phyloP scores from a whole-genome alignment of 495 filamentous ascomycete species.

The Glutinoglossum americanum region DNA sequence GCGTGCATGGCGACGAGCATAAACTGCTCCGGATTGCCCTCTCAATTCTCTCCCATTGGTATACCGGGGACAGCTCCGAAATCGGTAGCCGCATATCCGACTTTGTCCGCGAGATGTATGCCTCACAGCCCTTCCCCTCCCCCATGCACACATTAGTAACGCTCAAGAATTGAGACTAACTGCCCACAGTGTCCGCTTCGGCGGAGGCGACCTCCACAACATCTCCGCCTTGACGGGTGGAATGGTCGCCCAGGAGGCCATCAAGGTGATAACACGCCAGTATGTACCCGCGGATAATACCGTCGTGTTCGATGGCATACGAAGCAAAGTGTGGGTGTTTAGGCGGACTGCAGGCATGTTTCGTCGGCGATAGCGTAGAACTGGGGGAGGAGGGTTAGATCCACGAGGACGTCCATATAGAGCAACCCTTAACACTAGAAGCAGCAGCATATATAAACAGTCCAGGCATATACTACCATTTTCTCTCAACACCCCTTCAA shows the following conservation, averaged over 20 bases:
- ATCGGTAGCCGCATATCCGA: background rate
- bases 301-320: conserved; percentile 78
- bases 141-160: background rate
- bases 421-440: no score
- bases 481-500: no score
- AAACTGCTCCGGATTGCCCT: background rate
- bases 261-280: conserved; percentile 91
- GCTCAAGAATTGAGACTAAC: no score
- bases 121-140: background rate
- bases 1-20: background rate
- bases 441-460: no score
- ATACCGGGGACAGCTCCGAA: background rate
- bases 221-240: conserved; percentile 79
- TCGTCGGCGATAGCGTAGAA: background rate
- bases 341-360: background rate
- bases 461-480: no score
- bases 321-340: conserved; percentile 55
- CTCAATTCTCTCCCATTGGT: background rate
- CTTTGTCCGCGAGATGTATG: background rate
- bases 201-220: conserved; percentile 81
- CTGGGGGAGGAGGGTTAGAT: no score
- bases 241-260: conserved; percentile 82
- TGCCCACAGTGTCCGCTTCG: conserved; percentile 37
- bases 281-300: conserved; percentile 91
- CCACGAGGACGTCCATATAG: no score